Conservation (phyloP, 2,329 filamentous ascomycete genomes). For the Pseudogymnoascus verrucosus region DNA sequence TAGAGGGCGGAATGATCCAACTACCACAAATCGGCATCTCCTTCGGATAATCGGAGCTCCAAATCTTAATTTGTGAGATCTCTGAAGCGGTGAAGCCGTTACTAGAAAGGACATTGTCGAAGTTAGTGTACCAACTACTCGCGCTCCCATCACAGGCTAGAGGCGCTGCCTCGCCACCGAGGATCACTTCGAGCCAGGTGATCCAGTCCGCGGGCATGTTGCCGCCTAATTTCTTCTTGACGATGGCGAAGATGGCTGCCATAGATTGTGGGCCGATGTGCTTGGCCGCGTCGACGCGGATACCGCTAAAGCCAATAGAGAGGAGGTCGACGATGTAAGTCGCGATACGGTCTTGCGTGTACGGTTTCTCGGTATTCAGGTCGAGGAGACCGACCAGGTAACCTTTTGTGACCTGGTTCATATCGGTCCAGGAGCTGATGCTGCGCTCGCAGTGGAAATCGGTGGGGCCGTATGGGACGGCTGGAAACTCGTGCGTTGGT, state of each 20-base stretch:
- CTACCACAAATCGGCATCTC: slow-evolving; percentile 17
- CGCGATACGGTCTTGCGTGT: slow-evolving; percentile 26
- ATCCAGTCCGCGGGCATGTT: slow-evolving; percentile 24
- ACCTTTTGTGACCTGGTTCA: slow-evolving; percentile 24
- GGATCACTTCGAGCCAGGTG: slow-evolving; percentile 26
- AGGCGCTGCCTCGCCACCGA: slow-evolving; percentile 23
- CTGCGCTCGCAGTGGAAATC: slow-evolving; percentile 26
- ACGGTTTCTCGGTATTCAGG: slow-evolving; percentile 26
- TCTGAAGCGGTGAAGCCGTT: slow-evolving; percentile 20
- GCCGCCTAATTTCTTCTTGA: slow-evolving; percentile 24
- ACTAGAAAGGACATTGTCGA: slow-evolving; percentile 19
- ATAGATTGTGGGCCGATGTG: slow-evolving; percentile 24
- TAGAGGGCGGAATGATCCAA: background rate
- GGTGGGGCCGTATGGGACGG: slow-evolving; percentile 27
- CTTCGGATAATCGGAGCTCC: slow-evolving; percentile 25
- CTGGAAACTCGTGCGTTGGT: slow-evolving; percentile 24
- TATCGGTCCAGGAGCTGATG: slow-evolving; percentile 25
- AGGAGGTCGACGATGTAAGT: slow-evolving; percentile 25
- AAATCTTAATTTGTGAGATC: slow-evolving; percentile 25
- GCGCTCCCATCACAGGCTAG: slow-evolving; percentile 23
- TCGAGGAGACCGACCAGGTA: slow-evolving; percentile 23
- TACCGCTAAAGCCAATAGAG: slow-evolving; percentile 25
- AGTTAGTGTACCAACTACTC: slow-evolving; percentile 22
- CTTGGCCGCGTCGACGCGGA: slow-evolving; percentile 26
- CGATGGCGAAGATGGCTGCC: slow-evolving; percentile 22